Evolutionary conservation across 805 yeast genomes (phyloP), one percentile per base, ranked within the genome.

Genomic region (Teunomyces barrocoloradensis): DNA sequence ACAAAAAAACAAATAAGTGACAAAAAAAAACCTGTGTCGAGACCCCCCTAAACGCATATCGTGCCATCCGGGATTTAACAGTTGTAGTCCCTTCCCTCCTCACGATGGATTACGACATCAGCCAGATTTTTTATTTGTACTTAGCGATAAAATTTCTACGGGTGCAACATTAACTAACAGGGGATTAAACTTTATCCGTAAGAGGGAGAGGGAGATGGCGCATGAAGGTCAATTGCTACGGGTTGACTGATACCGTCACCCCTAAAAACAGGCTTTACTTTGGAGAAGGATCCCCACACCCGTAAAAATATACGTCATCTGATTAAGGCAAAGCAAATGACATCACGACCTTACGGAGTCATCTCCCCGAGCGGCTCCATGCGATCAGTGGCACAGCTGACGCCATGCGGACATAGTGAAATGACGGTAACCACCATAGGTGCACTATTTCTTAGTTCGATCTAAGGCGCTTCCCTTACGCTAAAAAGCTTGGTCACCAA

Each of bases 401-500:
- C 17, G 34, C 34, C 34, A 13, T 17, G 12, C 9, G 34, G 5
- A 32, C 17, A 10, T 2, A 15, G 34, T 32, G 34, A 32, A 13
- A 32, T 32, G 34, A 32, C 34, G 34, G 34, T 35, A 18, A 35
- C 27, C 38, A 35, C 38, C 23, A 18, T 13, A 32, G 13, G 35
- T 12, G 38, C 15, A 17, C 20, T 18, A 35, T 12, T 35, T 18
- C 25, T 35, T 35, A 35, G 38, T 10, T 12, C 27, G 38, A 35
- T 35, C 38, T 35, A 25, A 35, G 38, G 38, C 38, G 38, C 12
- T 35, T 18, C 15, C 38, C 6, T 20, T 18, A 6, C n/a, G 23
- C 38, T 35, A 35, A 35, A 35, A 35, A 20, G 38, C 38, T 35
- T 35, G 38, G 27, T 11, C 23, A 17, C 38, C 38, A 35, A 13